A percentile compares a stretch with the other conserved stretches of the same genome.
Evolutionary conservation across 345 rosid genomes (phyloP).

Genomic region (Nasturtium officinale): DNA sequence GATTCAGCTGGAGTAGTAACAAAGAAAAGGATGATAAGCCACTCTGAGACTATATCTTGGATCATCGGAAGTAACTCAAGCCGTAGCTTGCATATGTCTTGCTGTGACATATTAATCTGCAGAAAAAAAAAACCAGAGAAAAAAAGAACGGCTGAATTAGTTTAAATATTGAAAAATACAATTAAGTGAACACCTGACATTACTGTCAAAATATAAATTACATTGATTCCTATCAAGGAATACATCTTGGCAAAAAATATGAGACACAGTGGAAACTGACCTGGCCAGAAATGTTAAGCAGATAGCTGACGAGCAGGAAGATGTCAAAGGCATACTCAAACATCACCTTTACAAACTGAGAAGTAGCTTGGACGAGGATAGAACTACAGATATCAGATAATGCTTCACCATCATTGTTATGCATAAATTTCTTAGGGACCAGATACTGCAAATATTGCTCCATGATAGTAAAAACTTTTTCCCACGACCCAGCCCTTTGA

Average conservation of each 20-base stretch:
- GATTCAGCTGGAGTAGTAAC: slow-evolving; percentile 75
- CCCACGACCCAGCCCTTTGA: slow-evolving; percentile 77
- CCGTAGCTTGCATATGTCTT: slow-evolving; percentile 70
- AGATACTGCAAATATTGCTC: slow-evolving; percentile 68
- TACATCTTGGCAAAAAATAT: slow-evolving; percentile 13
- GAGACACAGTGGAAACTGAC: slow-evolving; percentile 49
- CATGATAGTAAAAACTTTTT: slow-evolving; percentile 61
- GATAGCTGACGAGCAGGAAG: slow-evolving; percentile 77
- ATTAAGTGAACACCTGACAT: slow-evolving; percentile 5
- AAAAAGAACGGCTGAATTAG: background rate
- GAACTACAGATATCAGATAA: slow-evolving; percentile 51
- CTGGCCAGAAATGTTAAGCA: slow-evolving; percentile 74
- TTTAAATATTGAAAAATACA: slow-evolving; percentile 3
- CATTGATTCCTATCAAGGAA: slow-evolving; percentile 10
- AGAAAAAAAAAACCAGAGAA: slow-evolving; percentile 13
- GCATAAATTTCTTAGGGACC: slow-evolving; percentile 68
- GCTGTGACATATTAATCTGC: slow-evolving; percentile 73
- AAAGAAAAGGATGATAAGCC: slow-evolving; percentile 77
- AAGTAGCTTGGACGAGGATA: slow-evolving; percentile 72
- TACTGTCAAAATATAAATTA: slow-evolving; percentile 14
- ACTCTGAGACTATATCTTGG: slow-evolving; percentile 82
- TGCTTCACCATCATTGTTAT: slow-evolving; percentile 50
- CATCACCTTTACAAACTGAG: slow-evolving; percentile 83
- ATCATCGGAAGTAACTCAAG: slow-evolving; percentile 87
- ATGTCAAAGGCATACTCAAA: slow-evolving; percentile 81